phyloP scores from a whole-genome alignment of 768 basidiomycete genomes.

The Suillus alpinus region DNA sequence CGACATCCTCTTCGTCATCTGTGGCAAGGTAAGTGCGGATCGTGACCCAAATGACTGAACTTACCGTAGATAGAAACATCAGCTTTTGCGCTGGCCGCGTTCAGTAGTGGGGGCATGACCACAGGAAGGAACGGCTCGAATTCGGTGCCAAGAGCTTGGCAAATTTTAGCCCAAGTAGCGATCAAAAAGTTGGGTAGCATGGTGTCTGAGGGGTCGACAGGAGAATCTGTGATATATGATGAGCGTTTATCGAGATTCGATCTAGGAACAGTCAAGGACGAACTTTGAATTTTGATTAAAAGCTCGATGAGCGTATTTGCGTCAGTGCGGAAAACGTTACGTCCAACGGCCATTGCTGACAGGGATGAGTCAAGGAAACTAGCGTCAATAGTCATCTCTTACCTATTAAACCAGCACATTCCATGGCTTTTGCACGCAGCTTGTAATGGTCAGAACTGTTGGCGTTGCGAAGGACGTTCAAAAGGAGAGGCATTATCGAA shows the following conservation, averaged over 20 bases:
- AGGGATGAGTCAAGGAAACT: neutral
- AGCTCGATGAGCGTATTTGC: constrained; percentile 68
- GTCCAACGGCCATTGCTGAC: constrained; percentile 82
- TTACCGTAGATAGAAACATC: constrained; percentile 73
- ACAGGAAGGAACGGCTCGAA: constrained; percentile 85
- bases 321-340: constrained; percentile 75
- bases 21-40: constrained; percentile 2
- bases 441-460: constrained; percentile 64
- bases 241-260: neutral
- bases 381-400: neutral
- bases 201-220: constrained; percentile 68
- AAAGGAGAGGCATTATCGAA: constrained; percentile 75
- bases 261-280: constrained; percentile 15
- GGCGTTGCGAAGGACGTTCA: constrained; percentile 74
- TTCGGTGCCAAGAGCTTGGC: constrained; percentile 78
- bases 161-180: constrained; percentile 86
- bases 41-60: constrained; percentile 10
- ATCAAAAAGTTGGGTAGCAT: constrained; percentile 75
- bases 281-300: constrained; percentile 77
- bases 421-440: constrained; percentile 82
- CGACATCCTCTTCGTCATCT: constrained; percentile 56
- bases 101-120: constrained; percentile 78
- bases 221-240: constrained; percentile 45
- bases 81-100: constrained; percentile 75
- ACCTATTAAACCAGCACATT: constrained; percentile 88